Evolutionary conservation across 768 basidiomycete species (phyloP), one percentile per base, ranked within the genome.

Genomic region (Galerina sulciceps): DNA sequence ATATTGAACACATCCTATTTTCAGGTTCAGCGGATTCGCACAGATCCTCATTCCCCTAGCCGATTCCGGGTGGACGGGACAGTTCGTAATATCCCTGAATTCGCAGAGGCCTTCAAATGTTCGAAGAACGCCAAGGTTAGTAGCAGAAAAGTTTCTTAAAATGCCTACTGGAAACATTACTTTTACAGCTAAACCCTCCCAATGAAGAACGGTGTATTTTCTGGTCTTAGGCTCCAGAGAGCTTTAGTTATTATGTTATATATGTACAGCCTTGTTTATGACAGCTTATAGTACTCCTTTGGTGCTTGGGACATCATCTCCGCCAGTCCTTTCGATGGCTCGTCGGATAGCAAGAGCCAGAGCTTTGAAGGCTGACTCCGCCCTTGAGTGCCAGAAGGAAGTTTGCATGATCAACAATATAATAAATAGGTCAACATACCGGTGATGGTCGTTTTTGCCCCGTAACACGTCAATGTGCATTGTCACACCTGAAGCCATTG

Each of bases 281-380:
- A 40, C 51, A 36, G 53, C 42, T 69, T 69, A 81, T 60, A 99
- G 78, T 6, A 99, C 96, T 44, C 97, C 97, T 75, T 99, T 99
- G 3, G 97, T 99, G 69, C 93, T 95, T 0, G 96, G 96, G 31
- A 98, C 87, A 57, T 99, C 97, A 63, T 86, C 82, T 4, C 92
- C 86, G 4, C 94, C 94, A 1, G 96, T 98, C 54, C 81, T 81
- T 71, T 93, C 86, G 62, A 97, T 91, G n/a, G 97, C 97, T 73
- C 98, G 88, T 55, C 90, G 87, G 64, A 99, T 95, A 9, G 96
- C 97, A 36, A 99, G 79, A 0, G 97, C 97, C 17, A 99, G 76
- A 1, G 97, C 96, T 76, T 99, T 99, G 85, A 99, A 99, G 4
- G 96, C 94, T 3, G 96, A 94, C 75, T 99, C 97, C 11, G 96